phyloP scores from a whole-genome alignment of 805 yeast species.

The Metschnikowia picachoensis region DNA sequence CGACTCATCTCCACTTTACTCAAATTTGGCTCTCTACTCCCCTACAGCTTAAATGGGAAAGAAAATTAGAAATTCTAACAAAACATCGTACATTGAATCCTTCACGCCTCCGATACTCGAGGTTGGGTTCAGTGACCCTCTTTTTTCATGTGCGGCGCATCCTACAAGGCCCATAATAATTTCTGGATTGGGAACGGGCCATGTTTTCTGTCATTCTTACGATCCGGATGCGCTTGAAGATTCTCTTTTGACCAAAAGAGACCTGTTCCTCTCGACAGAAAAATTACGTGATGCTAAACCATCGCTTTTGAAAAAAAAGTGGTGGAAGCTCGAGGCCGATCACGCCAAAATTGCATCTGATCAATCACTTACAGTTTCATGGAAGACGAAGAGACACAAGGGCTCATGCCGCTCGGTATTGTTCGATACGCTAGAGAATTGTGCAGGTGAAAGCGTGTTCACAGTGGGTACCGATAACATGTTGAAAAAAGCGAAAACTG shows the following conservation, averaged over 20 bases:
- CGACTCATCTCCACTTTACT: not conserved
- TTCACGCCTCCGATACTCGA: constrained; percentile 43
- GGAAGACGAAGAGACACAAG: constrained; percentile 91
- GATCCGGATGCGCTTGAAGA: constrained; percentile 45
- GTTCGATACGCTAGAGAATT: constrained; percentile 50
- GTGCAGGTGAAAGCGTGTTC: constrained; percentile 50
- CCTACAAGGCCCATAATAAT: constrained; percentile 64
- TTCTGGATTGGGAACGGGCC: constrained; percentile 81
- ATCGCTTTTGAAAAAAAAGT: constrained; percentile 35
- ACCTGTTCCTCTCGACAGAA: constrained; percentile 19
- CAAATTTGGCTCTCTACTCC: not conserved
- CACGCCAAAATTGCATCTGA: constrained; percentile 23
- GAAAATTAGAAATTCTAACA: constrained; percentile 24
- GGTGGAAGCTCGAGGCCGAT: constrained; percentile 43
- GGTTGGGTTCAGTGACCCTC: constrained; percentile 51
- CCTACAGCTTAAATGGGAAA: constrained; percentile 13
- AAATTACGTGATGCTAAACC: constrained; percentile 21
- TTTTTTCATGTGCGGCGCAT: constrained; percentile 77
- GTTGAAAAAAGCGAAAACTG: constrained; percentile 66
- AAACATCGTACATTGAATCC: constrained; percentile 30
- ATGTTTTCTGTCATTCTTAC: constrained; percentile 59
- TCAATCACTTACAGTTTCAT: constrained; percentile 38
- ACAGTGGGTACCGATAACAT: constrained; percentile 79
- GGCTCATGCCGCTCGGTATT: constrained; percentile 76
- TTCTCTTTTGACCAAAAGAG: constrained; percentile 21